A percentile compares a stretch with the other conserved stretches of the same genome.
These are phyloP conservation scores for Exophiala xenobiotica DNA, from an alignment of 2,329 filamentous ascomycete genomes.

Conservation along the genomic window DNA sequence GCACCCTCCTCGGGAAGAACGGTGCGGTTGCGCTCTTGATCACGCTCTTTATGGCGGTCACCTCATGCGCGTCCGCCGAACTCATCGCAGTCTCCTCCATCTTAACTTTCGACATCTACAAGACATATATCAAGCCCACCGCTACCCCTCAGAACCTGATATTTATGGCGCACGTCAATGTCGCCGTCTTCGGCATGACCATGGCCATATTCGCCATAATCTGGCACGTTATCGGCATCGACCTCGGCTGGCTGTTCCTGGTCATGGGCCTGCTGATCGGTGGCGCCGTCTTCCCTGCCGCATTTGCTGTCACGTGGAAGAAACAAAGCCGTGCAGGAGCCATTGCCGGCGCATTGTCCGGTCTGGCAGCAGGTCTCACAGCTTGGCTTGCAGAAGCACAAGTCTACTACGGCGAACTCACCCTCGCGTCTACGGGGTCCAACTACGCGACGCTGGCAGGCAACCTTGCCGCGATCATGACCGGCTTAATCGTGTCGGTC, in stretches of 20 bases:
- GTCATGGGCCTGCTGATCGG: slow-evolving; percentile 85
- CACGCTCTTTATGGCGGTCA: slow-evolving; percentile 54
- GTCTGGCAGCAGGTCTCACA: slow-evolving; percentile 65
- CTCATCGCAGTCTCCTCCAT: slow-evolving; percentile 85
- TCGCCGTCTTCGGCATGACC: slow-evolving; percentile 58
- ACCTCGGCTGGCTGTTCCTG: slow-evolving; percentile 38
- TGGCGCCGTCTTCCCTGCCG: slow-evolving; percentile 76
- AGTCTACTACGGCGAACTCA: slow-evolving; percentile 65
- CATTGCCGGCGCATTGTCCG: slow-evolving; percentile 52
- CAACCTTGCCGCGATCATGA: slow-evolving; percentile 77
- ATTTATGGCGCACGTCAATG: slow-evolving; percentile 72
- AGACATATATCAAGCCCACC: slow-evolving; percentile 76
- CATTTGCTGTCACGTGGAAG: slow-evolving; percentile 76
- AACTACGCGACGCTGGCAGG: slow-evolving; percentile 57
- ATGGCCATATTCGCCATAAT: slow-evolving; percentile 26
- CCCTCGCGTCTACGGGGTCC: slow-evolving; percentile 71
- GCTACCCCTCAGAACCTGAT: slow-evolving; percentile 75
- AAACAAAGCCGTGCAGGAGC: slow-evolving; percentile 66
- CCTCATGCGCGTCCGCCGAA: slow-evolving; percentile 76
- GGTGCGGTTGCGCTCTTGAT: slow-evolving; percentile 33
- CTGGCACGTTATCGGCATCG: slow-evolving; percentile 22
- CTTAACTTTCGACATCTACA: slow-evolving; percentile 83
- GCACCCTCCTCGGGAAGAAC: slow-evolving; percentile 30
- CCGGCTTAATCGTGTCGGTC: slow-evolving; percentile 71
- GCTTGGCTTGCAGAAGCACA: slow-evolving; percentile 77